phyloP scores from a whole-genome alignment of 495 filamentous ascomycete species.

The Clohesyomyces aquaticus region DNA sequence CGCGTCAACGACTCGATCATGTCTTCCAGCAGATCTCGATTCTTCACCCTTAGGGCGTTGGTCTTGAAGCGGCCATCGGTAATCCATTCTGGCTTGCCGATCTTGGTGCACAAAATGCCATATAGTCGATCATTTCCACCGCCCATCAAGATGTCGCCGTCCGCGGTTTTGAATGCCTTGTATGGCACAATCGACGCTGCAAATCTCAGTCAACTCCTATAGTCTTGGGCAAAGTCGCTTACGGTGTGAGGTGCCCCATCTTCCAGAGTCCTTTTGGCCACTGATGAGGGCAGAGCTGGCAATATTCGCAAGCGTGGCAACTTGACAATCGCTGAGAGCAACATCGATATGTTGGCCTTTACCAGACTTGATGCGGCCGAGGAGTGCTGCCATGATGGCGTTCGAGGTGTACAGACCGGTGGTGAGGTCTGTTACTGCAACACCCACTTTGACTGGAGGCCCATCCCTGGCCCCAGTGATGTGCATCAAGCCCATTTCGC shows the following conservation, averaged over 20 bases:
- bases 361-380: slow-evolving; percentile 68
- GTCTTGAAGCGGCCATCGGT: slow-evolving; percentile 72
- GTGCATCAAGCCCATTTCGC: slow-evolving; percentile 96
- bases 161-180: slow-evolving; percentile 84
- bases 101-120: slow-evolving; percentile 77
- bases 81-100: slow-evolving; percentile 80
- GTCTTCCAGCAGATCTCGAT: slow-evolving; percentile 74
- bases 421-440: slow-evolving; percentile 94
- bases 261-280: slow-evolving; percentile 80
- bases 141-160: slow-evolving; percentile 89
- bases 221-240: slow-evolving; percentile 45
- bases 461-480: slow-evolving; percentile 89
- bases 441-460: slow-evolving; percentile 94
- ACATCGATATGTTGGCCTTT: slow-evolving; percentile 93
- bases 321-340: slow-evolving; percentile 88
- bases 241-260: slow-evolving; percentile 97
- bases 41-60: slow-evolving; percentile 79
- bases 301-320: slow-evolving; percentile 89
- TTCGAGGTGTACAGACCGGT: slow-evolving; percentile 98
- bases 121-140: slow-evolving; percentile 94
- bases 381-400: slow-evolving; percentile 89
- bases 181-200: slow-evolving; percentile 95
- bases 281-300: slow-evolving; percentile 90
- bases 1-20: slow-evolving; percentile 74
- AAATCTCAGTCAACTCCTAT: slow-evolving; percentile 26